Conservation (phyloP, 2,329 filamentous ascomycete genomes). For the Fusarium circinatum region DNA sequence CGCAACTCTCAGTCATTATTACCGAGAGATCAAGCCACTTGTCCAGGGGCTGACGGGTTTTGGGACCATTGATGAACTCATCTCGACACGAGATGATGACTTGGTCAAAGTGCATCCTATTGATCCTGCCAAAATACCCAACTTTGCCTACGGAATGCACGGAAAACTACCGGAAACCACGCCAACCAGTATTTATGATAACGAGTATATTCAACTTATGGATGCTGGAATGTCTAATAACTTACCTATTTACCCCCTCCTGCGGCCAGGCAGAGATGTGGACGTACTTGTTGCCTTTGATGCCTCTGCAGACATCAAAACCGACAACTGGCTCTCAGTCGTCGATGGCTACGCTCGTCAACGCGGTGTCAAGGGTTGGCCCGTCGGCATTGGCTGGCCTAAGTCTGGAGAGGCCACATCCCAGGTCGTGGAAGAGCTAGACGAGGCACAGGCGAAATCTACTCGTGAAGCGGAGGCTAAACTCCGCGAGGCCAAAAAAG, state of each 20-base stretch:
- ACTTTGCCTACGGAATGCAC: conserved; percentile 86
- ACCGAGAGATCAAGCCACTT: conserved; percentile 89
- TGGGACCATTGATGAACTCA: conserved; percentile 79
- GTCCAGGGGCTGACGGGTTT: conserved; percentile 81
- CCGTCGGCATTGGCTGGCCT: conserved; percentile 94
- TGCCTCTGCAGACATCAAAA: conserved; percentile 90
- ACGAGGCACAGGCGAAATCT: conserved; percentile 70
- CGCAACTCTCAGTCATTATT: conserved; percentile 94
- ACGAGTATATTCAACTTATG: conserved; percentile 84
- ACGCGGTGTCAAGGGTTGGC: conserved; percentile 93
- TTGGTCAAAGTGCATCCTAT: conserved; percentile 94
- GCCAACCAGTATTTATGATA: conserved; percentile 79
- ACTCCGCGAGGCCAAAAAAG: conserved; percentile 67
- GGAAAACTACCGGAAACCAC: conserved; percentile 77
- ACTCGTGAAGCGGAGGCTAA: conserved; percentile 70
- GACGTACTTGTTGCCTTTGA: conserved; percentile 95
- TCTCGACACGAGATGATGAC: conserved; percentile 84
- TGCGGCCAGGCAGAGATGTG: conserved; percentile 87
- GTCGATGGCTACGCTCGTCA: conserved; percentile 93
- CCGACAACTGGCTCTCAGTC: conserved; percentile 95
- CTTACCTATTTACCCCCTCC: conserved; percentile 91
- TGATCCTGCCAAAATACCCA: conserved; percentile 89
- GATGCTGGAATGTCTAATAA: conserved; percentile 99
- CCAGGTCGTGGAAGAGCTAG: conserved; percentile 72
- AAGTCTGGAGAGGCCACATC: conserved; percentile 66